Evolutionary conservation across 768 basidiomycete species (phyloP), one percentile per base, ranked within the genome.

Genomic region (Collybiopsis luxurians): DNA sequence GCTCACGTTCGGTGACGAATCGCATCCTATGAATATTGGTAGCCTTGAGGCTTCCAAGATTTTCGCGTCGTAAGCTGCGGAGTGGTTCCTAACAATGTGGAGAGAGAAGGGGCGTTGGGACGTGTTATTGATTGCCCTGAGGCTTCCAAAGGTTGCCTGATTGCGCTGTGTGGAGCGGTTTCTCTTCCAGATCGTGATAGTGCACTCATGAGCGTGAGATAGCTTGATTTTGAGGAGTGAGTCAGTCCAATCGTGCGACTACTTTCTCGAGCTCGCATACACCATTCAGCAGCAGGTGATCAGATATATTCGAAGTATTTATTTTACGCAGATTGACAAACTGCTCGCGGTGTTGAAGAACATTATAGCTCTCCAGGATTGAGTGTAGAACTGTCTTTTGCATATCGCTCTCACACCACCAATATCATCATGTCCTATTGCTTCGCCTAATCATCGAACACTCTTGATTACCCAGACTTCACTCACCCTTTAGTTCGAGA

Each of bases 361-460:
- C 31, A 51, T 23, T 51, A 51, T 24, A 38, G 12, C 21, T 45
- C 39, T 58, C 39, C 23, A 17, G n/a, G 17, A 13, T 21, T 44
- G 51, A 58, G 34, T 12, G 51, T 58, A 27, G 55, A 63, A 42
- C 24, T 64, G 40, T 47, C 58, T 36, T 44, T 53, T n/a, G 63
- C 60, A 7, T 63, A 54, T 45, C 63, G 62, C 19, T 61, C 55
- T 46, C 28, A 53, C 13, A 52, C 63, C 10, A 56, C 58, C 2
- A 62, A 64, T 17, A 55, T 64, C 19, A 59, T 64, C 31, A 61
- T 49, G 17, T 51, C 51, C 42, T 61, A 63, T 48, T 64, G 62
- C 54, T 64, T 59, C 30, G 63, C 58, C 30, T 52, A 51, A 45
- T 58, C 52, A 4, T 42, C 51, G 10, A 58, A 61, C 31, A 46